A percentile compares a stretch with the other conserved stretches of the same genome.
These are phyloP conservation scores for Tolypocladium tundrense DNA, from an alignment of 2,329 filamentous ascomycete species.

Conservation along the genomic window DNA sequence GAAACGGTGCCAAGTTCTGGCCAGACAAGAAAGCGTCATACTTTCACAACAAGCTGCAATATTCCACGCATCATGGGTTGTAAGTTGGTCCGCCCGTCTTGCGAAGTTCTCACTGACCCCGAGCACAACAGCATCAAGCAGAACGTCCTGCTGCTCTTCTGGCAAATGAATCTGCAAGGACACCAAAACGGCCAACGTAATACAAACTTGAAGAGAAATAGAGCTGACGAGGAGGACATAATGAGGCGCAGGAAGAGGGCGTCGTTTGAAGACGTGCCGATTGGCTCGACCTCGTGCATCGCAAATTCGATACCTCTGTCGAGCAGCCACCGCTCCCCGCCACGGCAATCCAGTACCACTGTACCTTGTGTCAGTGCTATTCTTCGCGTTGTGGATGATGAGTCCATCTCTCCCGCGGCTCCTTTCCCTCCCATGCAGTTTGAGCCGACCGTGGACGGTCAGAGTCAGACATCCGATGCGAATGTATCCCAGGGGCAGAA, in stretches of 20 bases:
- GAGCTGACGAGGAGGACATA: too few relatives aligned
- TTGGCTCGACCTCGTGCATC: background rate
- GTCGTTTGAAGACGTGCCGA: background rate
- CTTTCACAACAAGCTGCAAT: background rate
- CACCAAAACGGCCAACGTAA: background rate
- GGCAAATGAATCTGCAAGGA: background rate
- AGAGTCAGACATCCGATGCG: background rate
- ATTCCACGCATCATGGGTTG: background rate
- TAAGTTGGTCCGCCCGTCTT: background rate
- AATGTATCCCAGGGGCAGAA: background rate
- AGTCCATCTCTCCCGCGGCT: background rate
- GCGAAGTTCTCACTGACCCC: background rate
- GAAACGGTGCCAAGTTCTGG: background rate
- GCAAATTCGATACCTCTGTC: background rate
- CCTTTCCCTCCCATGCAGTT: background rate
- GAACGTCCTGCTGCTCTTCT: background rate
- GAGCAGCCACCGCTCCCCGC: background rate
- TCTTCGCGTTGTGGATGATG: background rate
- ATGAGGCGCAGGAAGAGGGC: background rate
- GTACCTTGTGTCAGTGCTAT: background rate
- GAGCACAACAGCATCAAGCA: background rate
- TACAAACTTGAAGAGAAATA: background rate
- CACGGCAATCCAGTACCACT: background rate
- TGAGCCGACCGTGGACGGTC: background rate
- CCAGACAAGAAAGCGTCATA: background rate